Evolutionary conservation across 1,284 basidiomycete species (phyloP).

Genomic region (Sporisorium sorghi): DNA sequence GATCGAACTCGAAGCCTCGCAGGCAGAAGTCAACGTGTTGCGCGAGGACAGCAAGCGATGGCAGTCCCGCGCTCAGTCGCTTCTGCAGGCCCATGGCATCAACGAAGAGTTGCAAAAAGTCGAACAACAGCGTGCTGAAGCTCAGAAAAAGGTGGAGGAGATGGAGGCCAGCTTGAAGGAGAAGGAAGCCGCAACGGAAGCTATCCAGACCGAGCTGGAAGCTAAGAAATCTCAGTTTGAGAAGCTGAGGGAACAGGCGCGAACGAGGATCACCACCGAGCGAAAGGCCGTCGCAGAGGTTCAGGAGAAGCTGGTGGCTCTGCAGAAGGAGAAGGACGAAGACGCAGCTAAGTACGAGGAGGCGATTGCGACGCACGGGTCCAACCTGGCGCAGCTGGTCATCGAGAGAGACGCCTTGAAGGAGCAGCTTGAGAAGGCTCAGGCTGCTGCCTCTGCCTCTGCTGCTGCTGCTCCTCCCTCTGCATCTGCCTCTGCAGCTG

Average conservation of each 20-base stretch:
- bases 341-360: constrained; percentile 40
- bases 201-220: constrained; percentile 42
- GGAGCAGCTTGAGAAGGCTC: constrained; percentile 57
- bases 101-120: constrained; percentile 73
- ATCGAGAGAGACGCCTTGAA: constrained; percentile 67
- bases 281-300: constrained; percentile 61
- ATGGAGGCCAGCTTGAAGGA: constrained; percentile 39
- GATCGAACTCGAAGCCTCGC: constrained; percentile 80
- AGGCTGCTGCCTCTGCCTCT: constrained; percentile 14
- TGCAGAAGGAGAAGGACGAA: constrained; percentile 69
- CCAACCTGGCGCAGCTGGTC: constrained; percentile 32
- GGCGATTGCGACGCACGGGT: constrained; percentile 40
- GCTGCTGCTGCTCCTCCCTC: no score
- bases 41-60: constrained; percentile 84
- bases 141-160: constrained; percentile 49
- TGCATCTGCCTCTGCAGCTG: constrained; percentile 37
- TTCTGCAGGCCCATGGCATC: constrained; percentile 86
- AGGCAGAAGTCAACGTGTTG: constrained; percentile 78
- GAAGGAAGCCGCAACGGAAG: constrained; percentile 29
- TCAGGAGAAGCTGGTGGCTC: constrained; percentile 69
- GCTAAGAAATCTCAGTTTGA: constrained; percentile 58
- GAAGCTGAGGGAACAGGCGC: constrained; percentile 61
- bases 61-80: constrained; percentile 84
- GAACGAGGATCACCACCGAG: constrained; percentile 55
- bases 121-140: constrained; percentile 60